phyloP scores from a whole-genome alignment of 768 basidiomycete species.

The Trametes meyenii region DNA sequence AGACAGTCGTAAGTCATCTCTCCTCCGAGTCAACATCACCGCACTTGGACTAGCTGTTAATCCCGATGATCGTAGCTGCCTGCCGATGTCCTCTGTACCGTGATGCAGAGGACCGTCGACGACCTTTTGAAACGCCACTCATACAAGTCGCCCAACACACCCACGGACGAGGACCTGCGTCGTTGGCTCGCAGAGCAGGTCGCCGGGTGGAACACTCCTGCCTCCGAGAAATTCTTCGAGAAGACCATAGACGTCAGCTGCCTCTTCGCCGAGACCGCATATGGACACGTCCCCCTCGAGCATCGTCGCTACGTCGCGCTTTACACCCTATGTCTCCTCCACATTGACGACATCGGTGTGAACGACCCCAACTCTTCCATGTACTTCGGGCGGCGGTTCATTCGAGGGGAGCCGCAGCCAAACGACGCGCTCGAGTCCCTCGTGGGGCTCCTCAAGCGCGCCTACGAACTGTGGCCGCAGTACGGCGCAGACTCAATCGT shows the following conservation, averaged over 20 bases:
- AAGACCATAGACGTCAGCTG: not conserved
- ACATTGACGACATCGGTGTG: constrained; percentile 10
- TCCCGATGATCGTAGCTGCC: too few relatives aligned
- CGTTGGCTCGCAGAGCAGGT: not conserved
- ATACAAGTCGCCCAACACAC: not conserved
- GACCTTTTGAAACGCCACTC: not conserved
- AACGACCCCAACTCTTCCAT: not conserved
- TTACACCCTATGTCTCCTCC: constrained; percentile 11
- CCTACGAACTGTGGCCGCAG: constrained; percentile 12
- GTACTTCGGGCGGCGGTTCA: constrained; percentile 8
- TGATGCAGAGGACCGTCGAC: too few relatives aligned
- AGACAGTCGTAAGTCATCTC: too few relatives aligned
- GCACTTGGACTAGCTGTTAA: too few relatives aligned
- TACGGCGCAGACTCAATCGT: constrained; percentile 20
- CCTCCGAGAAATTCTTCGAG: not conserved
- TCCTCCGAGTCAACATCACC: too few relatives aligned
- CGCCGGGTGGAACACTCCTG: constrained; percentile 1
- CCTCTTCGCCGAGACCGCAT: constrained; percentile 2
- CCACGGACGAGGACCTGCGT: not conserved
- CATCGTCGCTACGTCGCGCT: constrained; percentile 4
- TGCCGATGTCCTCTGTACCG: too few relatives aligned
- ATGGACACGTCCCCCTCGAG: not conserved
- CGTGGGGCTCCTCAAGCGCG: not conserved
- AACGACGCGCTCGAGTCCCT: constrained; percentile 6
- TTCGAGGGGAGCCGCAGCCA: not conserved